These are phyloP conservation scores for Zostera marina DNA, from an alignment of 116 monocot species.

Conservation along the genomic window DNA sequence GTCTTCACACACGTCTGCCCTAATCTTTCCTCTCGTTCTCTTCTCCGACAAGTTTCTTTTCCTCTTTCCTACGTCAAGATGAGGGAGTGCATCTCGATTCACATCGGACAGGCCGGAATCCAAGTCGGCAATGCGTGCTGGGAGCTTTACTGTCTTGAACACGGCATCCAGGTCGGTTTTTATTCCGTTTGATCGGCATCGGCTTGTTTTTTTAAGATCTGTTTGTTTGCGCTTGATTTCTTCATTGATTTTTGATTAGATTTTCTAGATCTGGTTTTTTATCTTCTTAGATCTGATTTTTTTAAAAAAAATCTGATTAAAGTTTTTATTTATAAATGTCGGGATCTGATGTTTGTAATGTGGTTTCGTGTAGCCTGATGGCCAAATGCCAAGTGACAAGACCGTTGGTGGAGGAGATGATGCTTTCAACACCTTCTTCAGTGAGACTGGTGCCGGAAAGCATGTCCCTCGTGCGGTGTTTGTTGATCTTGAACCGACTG, in stretches of 20 bases:
- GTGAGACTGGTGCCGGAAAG: conserved; percentile 37
- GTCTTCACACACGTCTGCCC: conserved; percentile 23
- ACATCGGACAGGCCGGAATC: conserved; percentile 84
- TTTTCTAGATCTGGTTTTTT: background rate
- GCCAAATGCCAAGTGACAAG: conserved; percentile 34
- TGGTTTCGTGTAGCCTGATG: conserved; percentile 18
- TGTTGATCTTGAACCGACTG: conserved; percentile 37
- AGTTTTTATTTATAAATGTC: background rate
- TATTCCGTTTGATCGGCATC: background rate
- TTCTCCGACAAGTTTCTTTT: background rate
- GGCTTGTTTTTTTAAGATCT: background rate
- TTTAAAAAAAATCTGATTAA: no score
- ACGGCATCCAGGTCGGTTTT: conserved; percentile 41
- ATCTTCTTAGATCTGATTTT: no score
- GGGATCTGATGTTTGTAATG: background rate
- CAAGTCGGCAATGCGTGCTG: conserved; percentile 81
- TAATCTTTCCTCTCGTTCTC: background rate
- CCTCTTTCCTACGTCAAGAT: conserved; percentile 5
- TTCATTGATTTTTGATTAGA: background rate
- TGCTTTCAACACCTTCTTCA: conserved; percentile 47
- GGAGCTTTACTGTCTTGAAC: conserved; percentile 78
- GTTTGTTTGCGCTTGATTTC: background rate
- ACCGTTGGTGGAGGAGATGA: conserved; percentile 31
- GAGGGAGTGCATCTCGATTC: conserved; percentile 70
- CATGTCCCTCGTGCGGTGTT: conserved; percentile 21